Percentiles rank a stretch among this genome's conserved stretches.
Conservation (phyloP, 2,329 filamentous ascomycete genomes). For the Colletotrichum graminicola region DNA sequence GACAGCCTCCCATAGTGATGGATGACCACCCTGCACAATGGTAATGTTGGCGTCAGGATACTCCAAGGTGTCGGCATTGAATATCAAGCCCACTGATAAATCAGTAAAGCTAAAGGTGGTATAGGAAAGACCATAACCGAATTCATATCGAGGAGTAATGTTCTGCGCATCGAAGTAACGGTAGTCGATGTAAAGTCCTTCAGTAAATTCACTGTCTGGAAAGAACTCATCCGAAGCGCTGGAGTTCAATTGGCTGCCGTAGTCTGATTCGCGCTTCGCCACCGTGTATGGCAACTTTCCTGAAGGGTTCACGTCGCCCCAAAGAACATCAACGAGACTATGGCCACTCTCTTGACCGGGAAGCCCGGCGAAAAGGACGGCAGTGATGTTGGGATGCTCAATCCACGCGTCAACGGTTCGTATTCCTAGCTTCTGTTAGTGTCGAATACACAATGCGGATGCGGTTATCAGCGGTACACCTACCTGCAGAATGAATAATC, state of each 20-base stretch:
- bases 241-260: constrained; percentile 57
- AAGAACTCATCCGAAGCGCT: constrained; percentile 52
- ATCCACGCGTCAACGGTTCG: constrained; percentile 72
- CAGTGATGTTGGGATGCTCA: constrained; percentile 74
- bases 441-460: not conserved
- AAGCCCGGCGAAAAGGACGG: constrained; percentile 72
- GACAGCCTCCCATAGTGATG: constrained; percentile 62
- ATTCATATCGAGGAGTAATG: constrained; percentile 65
- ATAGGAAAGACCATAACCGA: constrained; percentile 69
- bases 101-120: constrained; percentile 64
- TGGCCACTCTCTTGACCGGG: constrained; percentile 73
- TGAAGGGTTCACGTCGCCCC: constrained; percentile 67
- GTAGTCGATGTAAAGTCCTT: constrained; percentile 67
- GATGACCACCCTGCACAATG: constrained; percentile 58
- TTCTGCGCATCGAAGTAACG: constrained; percentile 63
- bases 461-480: constrained; percentile 44
- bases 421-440: constrained; percentile 46
- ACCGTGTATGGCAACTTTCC: constrained; percentile 74
- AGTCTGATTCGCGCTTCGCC: constrained; percentile 67
- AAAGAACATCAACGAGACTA: constrained; percentile 67
- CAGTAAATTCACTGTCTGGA: constrained; percentile 64
- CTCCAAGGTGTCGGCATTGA: constrained; percentile 47
- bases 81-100: constrained; percentile 52
- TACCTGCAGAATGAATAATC: constrained; percentile 71
- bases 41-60: constrained; percentile 57